Base-by-base conservation (phyloP, 176 grass and related monocot species). In the Puccinellia tenuiflora region DNA sequence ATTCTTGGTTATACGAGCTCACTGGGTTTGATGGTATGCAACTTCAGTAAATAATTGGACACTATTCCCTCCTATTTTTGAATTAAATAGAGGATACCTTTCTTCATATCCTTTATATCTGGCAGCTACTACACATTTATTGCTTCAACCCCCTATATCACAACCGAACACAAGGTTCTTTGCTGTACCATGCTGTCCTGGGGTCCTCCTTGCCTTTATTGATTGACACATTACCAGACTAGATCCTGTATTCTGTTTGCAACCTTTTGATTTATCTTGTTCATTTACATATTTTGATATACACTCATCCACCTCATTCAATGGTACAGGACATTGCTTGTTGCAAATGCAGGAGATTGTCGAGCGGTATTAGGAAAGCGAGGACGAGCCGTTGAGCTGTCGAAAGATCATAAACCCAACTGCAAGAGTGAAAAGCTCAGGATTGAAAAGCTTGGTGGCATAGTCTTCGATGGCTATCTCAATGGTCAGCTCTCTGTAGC, bases 401-500 rank as follows among this genome's bases (percentile, higher is more conserved):
- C 95, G 21, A 94, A 81, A 66, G 95, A 97, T 43, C 95, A 97
- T 73, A 97, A 97, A 77, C 95, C 95, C 30, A 90, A 21, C 80
- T 94, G 90, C 84, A 86, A 47, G 11, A 87, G 66, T 40, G 95
- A 97, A 83, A 92, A 78, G 75, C 79, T 91, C 51, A 92, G 95
- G 83, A 94, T 97, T 24, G 90, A 94, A 55, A 97, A 94, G 16
- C 88, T 97, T 43, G 95, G 95, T 12, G 95, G 95, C 30, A 91
- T 73, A 1, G 53, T 97, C 15, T 94, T 88, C 2, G 95, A 94
- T 79, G 95, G 92, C 11, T 97, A 97, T 73, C 88, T 94, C 38
- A 97, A 97, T n/a, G 88, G 95, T 26, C 95, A 91, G 71, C 84
- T 97, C 54, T 90, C 95, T 83, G 95, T 97, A n/a, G 82, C 95